Evolutionary conservation across 352 stramenopile species (phyloP).

Genomic region (Phytophthora sojae): DNA sequence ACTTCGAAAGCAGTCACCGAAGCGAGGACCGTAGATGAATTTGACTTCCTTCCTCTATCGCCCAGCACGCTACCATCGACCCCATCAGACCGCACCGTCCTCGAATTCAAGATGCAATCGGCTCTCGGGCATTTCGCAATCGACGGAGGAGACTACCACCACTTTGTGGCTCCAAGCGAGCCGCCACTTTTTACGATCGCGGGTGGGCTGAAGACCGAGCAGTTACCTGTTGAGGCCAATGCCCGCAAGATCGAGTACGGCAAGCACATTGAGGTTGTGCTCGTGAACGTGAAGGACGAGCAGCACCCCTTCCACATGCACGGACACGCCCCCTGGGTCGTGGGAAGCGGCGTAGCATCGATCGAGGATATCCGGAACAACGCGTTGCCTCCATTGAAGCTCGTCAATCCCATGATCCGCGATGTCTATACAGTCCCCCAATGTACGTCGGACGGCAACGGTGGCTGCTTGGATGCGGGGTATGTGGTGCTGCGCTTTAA

Average conservation of each 20-base stretch:
- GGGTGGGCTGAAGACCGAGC: constrained; percentile 13
- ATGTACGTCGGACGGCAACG: constrained; percentile 20
- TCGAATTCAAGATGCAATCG: constrained; percentile 25
- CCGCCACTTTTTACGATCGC: constrained; percentile 30
- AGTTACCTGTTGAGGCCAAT: constrained; percentile 10
- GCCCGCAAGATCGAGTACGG: constrained; percentile 25
- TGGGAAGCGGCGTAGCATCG: constrained; percentile 22
- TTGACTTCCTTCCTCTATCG: constrained; percentile 21
- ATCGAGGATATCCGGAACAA: constrained; percentile 16
- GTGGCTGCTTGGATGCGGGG: constrained; percentile 18
- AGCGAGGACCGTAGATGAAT: constrained; percentile 6
- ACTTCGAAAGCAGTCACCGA: background rate
- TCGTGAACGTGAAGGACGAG: constrained; percentile 40
- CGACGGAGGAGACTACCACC: constrained; percentile 23
- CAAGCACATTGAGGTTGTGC: constrained; percentile 32
- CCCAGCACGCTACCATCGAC: constrained; percentile 1
- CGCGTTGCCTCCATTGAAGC: constrained; percentile 12
- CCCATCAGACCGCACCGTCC: constrained; percentile 26
- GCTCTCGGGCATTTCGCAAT: constrained; percentile 28
- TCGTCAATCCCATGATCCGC: constrained; percentile 24
- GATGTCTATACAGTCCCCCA: constrained; percentile 39
- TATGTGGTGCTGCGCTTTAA: constrained; percentile 41
- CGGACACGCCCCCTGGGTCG: constrained; percentile 28
- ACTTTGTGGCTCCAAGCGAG: constrained; percentile 16
- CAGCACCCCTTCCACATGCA: constrained; percentile 52